Base-by-base conservation (phyloP, 164 flowering plant species). In the Tetracentron sinense region DNA sequence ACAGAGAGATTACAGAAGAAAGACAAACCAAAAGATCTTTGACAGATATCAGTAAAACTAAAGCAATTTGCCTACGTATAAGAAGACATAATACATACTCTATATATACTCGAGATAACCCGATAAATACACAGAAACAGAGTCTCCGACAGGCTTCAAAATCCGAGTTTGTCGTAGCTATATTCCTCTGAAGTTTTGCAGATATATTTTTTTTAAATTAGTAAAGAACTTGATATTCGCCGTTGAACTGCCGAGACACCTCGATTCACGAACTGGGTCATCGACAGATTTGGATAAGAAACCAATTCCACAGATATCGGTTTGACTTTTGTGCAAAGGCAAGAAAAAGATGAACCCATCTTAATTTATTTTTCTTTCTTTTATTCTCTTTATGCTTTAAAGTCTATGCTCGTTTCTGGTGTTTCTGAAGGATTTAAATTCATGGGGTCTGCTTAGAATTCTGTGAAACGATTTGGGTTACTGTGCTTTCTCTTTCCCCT, bases 191-290 rank as follows among this genome's bases (percentile, higher is more conserved):
- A 3, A 25, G 21, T 16, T 44, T 60, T 11, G 49, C 4, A 28
- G 20, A 29, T 58, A 35, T 35, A 58, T n/a, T n/a, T n/a, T n/a
- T n/a, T n/a, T n/a, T n/a, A n/a, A n/a, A 30, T 29, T 55, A 1
- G 58, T 16, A 22, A 29, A 54, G 58, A 55, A 30, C 7, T 26
- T 54, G 21, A 52, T 7, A 28, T 29, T 27, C 19, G 42, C 23
- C 12, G 29, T 26, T 23, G 48, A 58, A 42, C 7, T 8, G 8
- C 44, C 5, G 21, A n/a, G 27, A 52, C 58, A 29, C 51, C 62
- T 75, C 68, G 71, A 72, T 64, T 66, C 42, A 48, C 46, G 64
- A 70, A 60, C 62, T 60, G 74, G 60, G 71, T 65, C 27, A 47
- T 44, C 38, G 16, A n/a, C 56, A 56, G 68, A 60, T 73, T 62